Base-by-base conservation (phyloP, 2,329 filamentous ascomycete genomes). In the Colletotrichum sp. region DNA sequence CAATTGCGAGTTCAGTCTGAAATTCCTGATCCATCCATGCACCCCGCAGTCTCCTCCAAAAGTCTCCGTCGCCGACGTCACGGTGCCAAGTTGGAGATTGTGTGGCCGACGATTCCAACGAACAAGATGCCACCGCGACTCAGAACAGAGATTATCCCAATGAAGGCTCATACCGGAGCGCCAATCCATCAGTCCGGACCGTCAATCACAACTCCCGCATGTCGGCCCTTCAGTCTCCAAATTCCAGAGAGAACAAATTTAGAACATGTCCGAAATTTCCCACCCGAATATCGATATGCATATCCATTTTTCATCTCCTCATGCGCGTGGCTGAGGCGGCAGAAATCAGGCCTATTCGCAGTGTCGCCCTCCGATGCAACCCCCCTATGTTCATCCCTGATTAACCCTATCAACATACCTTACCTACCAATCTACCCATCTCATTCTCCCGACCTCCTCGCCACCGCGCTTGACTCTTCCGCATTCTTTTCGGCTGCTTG, bases 281-380 rank as follows among this genome's bases (percentile, higher is more conserved):
- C 65, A 65, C 30, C 39, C 64, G 48, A 74, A 74, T 65, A 74
- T 74, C 74, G 30, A 52, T 61, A 58, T 15, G 43, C 48, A 65
- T 76, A 36, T 71, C 70, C 73, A 65, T 15, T 73, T 73, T 73
- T 75, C 70, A 75, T 75, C 73, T 75, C 65, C 56, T 69, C 39
- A 16, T 65, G 58, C 34, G 48, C 68, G 64, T 76, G 70, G 64
- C 74, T 69, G 58, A 74, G 56, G 70, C 64, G 30, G 32, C 52
- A 39, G 34, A 64, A 36, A 52, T 64, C 36, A 36, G 58, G 34
- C 22, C 58, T 34, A 36, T 65, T 64, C 67, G 39, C 43, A 36
- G 34, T 34, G 36, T 67, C 55, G 30, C 39, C 48, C 28, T 34
- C 34, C 70, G n/a, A 72, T 64, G 72, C 68, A 71, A 71, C 61